Evolutionary conservation across 2,329 filamentous ascomycete species (phyloP).

Genomic region (Colletotrichum musicola): DNA sequence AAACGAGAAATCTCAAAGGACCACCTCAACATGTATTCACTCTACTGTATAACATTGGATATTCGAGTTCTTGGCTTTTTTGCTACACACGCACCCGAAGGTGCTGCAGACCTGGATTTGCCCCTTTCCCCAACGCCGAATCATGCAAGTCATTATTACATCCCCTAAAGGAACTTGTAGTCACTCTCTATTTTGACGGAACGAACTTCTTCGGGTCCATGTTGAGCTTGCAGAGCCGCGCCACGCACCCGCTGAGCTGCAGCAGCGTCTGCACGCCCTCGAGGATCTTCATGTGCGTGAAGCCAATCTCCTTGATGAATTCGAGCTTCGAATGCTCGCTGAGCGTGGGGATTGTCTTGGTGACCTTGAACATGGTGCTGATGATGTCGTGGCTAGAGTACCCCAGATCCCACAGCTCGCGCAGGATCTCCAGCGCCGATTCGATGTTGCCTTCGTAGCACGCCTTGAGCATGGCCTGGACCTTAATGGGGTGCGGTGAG

Average conservation of each 20-base stretch:
- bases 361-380: constrained; percentile 98
- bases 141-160: constrained; percentile 42
- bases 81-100: constrained; percentile 17
- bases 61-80: constrained; percentile 18
- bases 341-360: constrained; percentile 91
- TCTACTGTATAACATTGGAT: constrained; percentile 31
- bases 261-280: constrained; percentile 96
- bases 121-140: constrained; percentile 49
- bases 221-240: constrained; percentile 92
- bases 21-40: constrained; percentile 18
- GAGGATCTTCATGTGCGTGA: constrained; percentile 99
- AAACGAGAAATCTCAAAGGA: not conserved
- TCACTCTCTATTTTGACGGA: constrained; percentile 48
- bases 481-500: constrained; percentile 96
- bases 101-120: constrained; percentile 12
- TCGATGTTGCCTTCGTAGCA: constrained; percentile 95
- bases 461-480: constrained; percentile 98
- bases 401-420: constrained; percentile 93
- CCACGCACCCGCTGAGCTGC: constrained; percentile 92
- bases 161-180: constrained; percentile 4
- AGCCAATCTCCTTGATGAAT: constrained; percentile 98
- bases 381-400: constrained; percentile 99
- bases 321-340: constrained; percentile 96
- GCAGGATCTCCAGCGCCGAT: constrained; percentile 84
- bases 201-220: constrained; percentile 90